A percentile compares a stretch with the other conserved stretches of the same genome.
These are phyloP conservation scores for Alternaria rosae DNA, from an alignment of 2,329 filamentous ascomycete species.

Conservation along the genomic window DNA sequence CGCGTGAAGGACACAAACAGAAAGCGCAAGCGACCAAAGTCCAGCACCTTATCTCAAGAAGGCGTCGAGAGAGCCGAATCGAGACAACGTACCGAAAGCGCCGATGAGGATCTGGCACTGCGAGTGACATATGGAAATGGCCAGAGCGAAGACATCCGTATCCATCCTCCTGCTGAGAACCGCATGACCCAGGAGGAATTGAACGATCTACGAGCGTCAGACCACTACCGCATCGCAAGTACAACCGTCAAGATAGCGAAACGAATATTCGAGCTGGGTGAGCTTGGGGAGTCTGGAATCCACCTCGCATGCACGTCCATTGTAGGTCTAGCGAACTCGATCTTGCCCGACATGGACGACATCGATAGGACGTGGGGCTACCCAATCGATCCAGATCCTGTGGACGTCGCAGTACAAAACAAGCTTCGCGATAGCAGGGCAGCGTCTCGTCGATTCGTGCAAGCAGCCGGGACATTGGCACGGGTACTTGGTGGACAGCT, in stretches of 20 bases:
- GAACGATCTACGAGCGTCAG: slow-evolving; percentile 59
- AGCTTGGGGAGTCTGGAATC: slow-evolving; percentile 42
- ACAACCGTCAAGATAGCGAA: slow-evolving; percentile 62
- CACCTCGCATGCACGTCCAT: slow-evolving; percentile 53
- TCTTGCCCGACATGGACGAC: slow-evolving; percentile 65
- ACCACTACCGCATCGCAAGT: slow-evolving; percentile 65
- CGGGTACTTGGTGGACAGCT: slow-evolving; percentile 63
- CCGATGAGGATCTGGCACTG: slow-evolving; percentile 58
- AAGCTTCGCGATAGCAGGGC: slow-evolving; percentile 64
- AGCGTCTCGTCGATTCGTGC: slow-evolving; percentile 66
- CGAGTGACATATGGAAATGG: slow-evolving; percentile 67
- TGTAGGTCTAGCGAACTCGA: slow-evolving; percentile 50
- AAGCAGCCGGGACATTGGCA: slow-evolving; percentile 66
- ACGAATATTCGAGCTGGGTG: slow-evolving; percentile 62
- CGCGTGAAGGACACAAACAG: slow-evolving; percentile 46
- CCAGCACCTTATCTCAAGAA: slow-evolving; percentile 42
- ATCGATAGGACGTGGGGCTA: slow-evolving; percentile 65
- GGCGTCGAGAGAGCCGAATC: slow-evolving; percentile 55
- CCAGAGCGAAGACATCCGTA: slow-evolving; percentile 64
- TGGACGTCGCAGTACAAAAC: slow-evolving; percentile 63
- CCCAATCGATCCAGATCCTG: slow-evolving; percentile 62
- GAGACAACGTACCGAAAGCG: slow-evolving; percentile 57
- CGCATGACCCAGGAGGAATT: slow-evolving; percentile 50
- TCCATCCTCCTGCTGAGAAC: slow-evolving; percentile 47
- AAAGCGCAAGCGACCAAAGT: slow-evolving; percentile 66